phyloP scores from a whole-genome alignment of 129 eudicot species.

The Flaveria linearis region DNA sequence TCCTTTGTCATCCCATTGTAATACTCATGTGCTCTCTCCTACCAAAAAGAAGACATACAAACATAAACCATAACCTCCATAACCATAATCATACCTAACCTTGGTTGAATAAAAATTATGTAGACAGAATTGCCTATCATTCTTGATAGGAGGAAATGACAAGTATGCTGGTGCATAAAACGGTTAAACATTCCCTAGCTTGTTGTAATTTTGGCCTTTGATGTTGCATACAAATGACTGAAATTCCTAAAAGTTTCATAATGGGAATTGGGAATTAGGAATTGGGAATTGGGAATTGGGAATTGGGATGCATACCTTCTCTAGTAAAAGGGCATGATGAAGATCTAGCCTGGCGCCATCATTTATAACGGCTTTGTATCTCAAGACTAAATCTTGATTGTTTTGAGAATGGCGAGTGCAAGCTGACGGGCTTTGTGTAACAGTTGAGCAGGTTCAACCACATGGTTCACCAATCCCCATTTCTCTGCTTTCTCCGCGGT shows the following conservation, averaged over 20 bases:
- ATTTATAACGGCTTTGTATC: slow-evolving; percentile 89
- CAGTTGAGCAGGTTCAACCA: slow-evolving; percentile 72
- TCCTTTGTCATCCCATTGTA: slow-evolving; percentile 94
- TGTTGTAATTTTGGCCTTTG: no score
- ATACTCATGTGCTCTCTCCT: slow-evolving; percentile 96
- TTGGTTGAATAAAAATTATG: no score
- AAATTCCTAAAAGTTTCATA: no score
- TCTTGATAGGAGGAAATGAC: no score
- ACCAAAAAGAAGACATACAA: background rate
- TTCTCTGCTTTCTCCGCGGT: slow-evolving; percentile 83
- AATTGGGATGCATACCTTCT: slow-evolving; percentile 56
- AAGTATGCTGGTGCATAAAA: no score
- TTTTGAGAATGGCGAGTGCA: slow-evolving; percentile 85
- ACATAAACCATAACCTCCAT: background rate
- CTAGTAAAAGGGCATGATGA: slow-evolving; percentile 71
- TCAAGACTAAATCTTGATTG: slow-evolving; percentile 73
- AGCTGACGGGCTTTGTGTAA: slow-evolving; percentile 77
- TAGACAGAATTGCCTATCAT: no score
- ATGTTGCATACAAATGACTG: no score
- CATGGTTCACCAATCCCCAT: slow-evolving; percentile 90
- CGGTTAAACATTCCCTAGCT: no score
- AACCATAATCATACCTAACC: background rate
- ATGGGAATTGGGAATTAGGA: no score
- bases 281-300: no score
- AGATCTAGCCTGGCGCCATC: slow-evolving; percentile 82